Conservation (phyloP, 1,284 basidiomycete species). For the Rhodotorula sp. region DNA sequence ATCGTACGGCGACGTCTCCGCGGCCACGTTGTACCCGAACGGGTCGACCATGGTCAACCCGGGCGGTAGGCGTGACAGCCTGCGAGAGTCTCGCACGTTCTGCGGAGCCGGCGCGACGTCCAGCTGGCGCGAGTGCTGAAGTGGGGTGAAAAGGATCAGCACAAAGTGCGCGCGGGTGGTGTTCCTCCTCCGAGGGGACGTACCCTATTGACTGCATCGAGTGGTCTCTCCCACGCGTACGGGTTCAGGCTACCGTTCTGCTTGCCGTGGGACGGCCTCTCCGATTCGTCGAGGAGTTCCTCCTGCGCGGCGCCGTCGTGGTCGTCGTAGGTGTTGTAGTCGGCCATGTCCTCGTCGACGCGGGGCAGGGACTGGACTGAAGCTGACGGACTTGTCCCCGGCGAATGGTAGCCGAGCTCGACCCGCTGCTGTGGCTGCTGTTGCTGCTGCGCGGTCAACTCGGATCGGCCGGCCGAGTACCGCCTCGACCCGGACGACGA, state of each 20-base stretch:
- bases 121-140: constrained; percentile 35
- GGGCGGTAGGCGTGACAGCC: constrained; percentile 27
- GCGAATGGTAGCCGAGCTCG: not conserved
- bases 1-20: constrained; percentile 38
- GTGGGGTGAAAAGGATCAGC: not conserved
- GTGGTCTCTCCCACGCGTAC: constrained; percentile 33
- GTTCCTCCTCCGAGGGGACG: not conserved
- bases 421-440: not conserved
- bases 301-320: constrained; percentile 22
- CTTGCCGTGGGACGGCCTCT: not conserved
- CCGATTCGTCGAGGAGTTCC: constrained; percentile 28
- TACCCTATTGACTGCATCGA: constrained; percentile 36
- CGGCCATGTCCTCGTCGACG: not conserved
- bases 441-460: not conserved
- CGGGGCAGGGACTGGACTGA: not conserved
- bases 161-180: not conserved
- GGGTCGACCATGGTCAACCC: constrained; percentile 37
- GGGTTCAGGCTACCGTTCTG: constrained; percentile 15
- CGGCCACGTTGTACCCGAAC: constrained; percentile 33
- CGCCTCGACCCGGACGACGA: not conserved
- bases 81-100: not conserved
- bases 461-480: not conserved
- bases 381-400: not conserved
- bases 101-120: constrained; percentile 17
- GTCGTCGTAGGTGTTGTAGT: not conserved